Evolutionary conservation across 2,329 filamentous ascomycete species (phyloP).

Genomic region (Hypomyces rosellus): DNA sequence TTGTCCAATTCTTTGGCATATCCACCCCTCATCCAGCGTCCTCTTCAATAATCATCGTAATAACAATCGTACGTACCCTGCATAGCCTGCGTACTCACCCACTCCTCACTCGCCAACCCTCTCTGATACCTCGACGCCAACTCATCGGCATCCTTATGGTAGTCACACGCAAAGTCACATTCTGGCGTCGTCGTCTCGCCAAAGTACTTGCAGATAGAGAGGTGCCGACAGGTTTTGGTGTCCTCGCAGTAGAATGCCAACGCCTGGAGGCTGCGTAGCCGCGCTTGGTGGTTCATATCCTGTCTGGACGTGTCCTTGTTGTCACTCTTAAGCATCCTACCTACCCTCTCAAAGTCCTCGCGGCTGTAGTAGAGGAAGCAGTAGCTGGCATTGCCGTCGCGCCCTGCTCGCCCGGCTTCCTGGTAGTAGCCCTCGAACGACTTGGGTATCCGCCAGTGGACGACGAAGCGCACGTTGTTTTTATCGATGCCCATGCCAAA

Average conservation of each 20-base stretch:
- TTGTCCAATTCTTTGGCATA: no score
- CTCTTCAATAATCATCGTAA: constrained; percentile 32
- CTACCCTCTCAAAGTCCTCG: constrained; percentile 74
- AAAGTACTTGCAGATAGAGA: constrained; percentile 70
- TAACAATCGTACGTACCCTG: constrained; percentile 50
- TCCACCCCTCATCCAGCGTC: no score
- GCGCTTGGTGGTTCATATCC: constrained; percentile 44
- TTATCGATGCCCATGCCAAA: constrained; percentile 99
- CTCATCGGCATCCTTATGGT: constrained; percentile 60
- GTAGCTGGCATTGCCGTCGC: constrained; percentile 79
- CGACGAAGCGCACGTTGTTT: constrained; percentile 86
- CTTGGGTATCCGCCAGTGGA: constrained; percentile 90
- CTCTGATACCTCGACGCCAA: constrained; percentile 51
- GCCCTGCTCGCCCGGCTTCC: constrained; percentile 84
- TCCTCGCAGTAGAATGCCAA: constrained; percentile 79
- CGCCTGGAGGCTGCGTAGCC: constrained; percentile 57
- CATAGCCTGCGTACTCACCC: constrained; percentile 56
- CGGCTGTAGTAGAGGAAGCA: constrained; percentile 90
- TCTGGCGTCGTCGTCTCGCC: constrained; percentile 53
- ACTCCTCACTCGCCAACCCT: constrained; percentile 55
- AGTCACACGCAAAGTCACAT: constrained; percentile 73
- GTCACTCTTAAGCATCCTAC: constrained; percentile 45
- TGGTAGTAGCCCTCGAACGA: constrained; percentile 96
- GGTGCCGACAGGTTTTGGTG: constrained; percentile 66
- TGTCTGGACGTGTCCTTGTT: constrained; percentile 35